Evolutionary conservation across 305 asterid genomes (phyloP), one percentile per base, ranked within the genome.

Genomic region (Salvia sclarea): DNA sequence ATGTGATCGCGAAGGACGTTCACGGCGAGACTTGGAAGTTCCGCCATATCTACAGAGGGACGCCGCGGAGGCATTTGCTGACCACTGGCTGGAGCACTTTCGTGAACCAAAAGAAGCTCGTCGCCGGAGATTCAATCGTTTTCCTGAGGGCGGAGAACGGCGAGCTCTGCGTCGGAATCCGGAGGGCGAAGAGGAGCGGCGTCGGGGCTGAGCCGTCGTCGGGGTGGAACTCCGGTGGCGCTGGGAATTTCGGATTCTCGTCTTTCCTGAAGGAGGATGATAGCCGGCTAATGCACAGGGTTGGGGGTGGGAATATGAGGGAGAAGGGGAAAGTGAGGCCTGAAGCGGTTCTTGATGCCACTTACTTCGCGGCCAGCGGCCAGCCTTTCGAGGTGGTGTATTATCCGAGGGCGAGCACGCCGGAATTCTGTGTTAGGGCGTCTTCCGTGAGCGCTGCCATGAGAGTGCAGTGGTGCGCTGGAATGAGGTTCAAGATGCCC

Each of bases 401-500:
- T 69, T 89, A 86, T 68, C 98, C 98, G 0, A 79, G 88, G 45
- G 91, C 91, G 12, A 88, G 85, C 80, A 92, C 96, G 12, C 96
- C 96, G 0, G 98, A 92, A 84, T 92, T 89, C 74, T 89, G 83
- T 52, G 90, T 92, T 48, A 86, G 84, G 79, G 95, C 90, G 1
- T 86, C 97, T 0, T 76, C 83, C 11, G 91, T 92, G 75, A 76
- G 62, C 72, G 71, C 86, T 62, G 95, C 92, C 5, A 72, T 85
- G 87, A 86, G 87, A 83, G 78, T 79, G 35, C 92, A 82, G 64
- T 89, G 96, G 98, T 82, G 80, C 67, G 66, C 92, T 6, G 96
- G 95, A 45, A 84, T 89, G 95, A 92, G 95, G 83, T 89, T 92
- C 79, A 92, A 92, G 87, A 92, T 92, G 97, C 85, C 96, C 3